Conservation (phyloP, 2,329 filamentous ascomycete species). For the Helotiales sp. region DNA sequence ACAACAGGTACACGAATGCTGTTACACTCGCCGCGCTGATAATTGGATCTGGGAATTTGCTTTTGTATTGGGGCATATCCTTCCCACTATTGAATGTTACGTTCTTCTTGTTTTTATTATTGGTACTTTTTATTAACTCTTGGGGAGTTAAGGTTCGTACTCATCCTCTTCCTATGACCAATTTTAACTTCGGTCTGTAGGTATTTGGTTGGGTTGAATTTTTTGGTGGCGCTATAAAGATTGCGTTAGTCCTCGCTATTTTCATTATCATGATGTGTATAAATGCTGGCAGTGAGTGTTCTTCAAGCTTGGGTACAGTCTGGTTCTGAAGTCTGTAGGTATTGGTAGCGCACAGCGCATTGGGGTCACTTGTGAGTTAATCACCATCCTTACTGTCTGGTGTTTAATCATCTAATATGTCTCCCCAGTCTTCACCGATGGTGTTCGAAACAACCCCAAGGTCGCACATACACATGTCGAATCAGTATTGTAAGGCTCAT, state of each 20-base stretch:
- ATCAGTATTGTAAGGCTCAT: slow-evolving; percentile 32
- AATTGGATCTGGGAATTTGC: slow-evolving; percentile 2
- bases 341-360: background rate
- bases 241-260: slow-evolving; percentile 2
- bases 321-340: background rate
- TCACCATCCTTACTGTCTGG: no score
- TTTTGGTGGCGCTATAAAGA: slow-evolving; percentile 8
- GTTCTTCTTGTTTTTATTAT: slow-evolving; percentile 1
- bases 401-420: background rate
- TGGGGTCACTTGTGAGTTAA: background rate
- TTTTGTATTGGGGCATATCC: slow-evolving; percentile 9
- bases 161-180: background rate
- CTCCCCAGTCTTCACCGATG: slow-evolving; percentile 10
- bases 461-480: slow-evolving; percentile 29
- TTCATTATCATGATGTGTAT: slow-evolving; percentile 15
- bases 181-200: background rate
- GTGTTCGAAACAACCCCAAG: slow-evolving; percentile 22
- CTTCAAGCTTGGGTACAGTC: background rate
- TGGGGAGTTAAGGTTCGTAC: background rate
- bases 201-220: slow-evolving; percentile 13
- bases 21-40: slow-evolving; percentile 12
- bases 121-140: slow-evolving; percentile 6
- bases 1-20: slow-evolving; percentile 8
- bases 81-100: slow-evolving; percentile 3
- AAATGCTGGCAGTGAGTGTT: slow-evolving; percentile 7